Conservation (phyloP, 2,329 filamentous ascomycete genomes). For the Calonectria montana region DNA sequence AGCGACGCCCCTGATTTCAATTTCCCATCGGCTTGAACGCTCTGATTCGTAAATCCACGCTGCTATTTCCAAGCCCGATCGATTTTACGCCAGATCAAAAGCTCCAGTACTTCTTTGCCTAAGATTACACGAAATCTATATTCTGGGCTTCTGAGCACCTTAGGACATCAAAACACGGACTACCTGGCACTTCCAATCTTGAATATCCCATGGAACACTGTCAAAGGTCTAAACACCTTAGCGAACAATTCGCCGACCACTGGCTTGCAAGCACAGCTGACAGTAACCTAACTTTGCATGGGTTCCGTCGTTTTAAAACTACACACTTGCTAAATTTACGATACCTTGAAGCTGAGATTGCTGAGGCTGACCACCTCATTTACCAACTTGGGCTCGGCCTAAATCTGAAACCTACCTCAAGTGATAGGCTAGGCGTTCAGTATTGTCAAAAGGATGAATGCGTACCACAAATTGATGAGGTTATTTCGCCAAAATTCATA, state of each 20-base stretch:
- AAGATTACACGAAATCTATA: not conserved
- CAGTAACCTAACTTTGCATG: conserved; percentile 40
- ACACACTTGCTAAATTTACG: conserved; percentile 49
- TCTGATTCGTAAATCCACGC: too few species aligned
- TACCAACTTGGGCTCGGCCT: not conserved
- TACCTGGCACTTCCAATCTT: not conserved
- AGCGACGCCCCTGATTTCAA: too few species aligned
- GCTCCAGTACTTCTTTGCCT: not conserved
- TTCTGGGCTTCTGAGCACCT: not conserved
- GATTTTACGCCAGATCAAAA: not conserved
- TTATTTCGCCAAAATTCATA: not conserved
- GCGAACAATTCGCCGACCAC: conserved; percentile 5
- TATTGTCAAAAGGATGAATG: not conserved
- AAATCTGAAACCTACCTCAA: not conserved
- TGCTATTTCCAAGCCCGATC: too few species aligned
- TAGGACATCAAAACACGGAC: not conserved
- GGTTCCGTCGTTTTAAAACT: conserved; percentile 45
- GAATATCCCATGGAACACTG: not conserved
- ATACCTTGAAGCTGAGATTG: conserved; percentile 47
- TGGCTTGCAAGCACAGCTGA: conserved; percentile 42
- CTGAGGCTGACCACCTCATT: not conserved
- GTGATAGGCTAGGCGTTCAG: not conserved
- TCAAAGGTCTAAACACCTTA: not conserved
- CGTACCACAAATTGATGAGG: not conserved
- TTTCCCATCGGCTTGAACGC: too few species aligned